Percentiles rank a stretch among this genome's conserved stretches.
Evolutionary conservation across 257 asterid genomes (phyloP).

Genomic region (Linaria vulgaris): DNA sequence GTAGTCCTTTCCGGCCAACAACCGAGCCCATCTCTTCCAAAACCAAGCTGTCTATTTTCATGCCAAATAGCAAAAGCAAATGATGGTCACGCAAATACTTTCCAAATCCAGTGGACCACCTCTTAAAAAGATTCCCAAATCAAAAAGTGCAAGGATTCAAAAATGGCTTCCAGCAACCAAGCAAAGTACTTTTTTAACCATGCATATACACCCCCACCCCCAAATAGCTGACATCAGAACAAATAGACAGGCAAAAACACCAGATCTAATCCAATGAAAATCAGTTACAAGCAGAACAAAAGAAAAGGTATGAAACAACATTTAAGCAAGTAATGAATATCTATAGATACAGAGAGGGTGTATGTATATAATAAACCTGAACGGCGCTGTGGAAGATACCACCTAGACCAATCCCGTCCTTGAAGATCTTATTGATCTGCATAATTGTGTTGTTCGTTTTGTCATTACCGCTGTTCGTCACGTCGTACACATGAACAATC

Average conservation of each 20-base stretch:
- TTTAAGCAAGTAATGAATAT: no score
- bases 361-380: no score
- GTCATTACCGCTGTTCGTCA: constrained; percentile 85
- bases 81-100: no score
- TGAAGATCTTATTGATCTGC: constrained; percentile 95
- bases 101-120: no score
- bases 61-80: no score
- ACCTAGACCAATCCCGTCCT: constrained; percentile 97
- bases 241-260: constrained; percentile 30
- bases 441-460: constrained; percentile 87
- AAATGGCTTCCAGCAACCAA: not conserved
- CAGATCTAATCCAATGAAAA: constrained; percentile 35
- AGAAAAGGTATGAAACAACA: no score
- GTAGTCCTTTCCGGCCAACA: no score
- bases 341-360: no score
- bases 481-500: constrained; percentile 80
- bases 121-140: not conserved
- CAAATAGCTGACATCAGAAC: not conserved
- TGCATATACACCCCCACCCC: not conserved
- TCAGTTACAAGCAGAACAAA: not conserved
- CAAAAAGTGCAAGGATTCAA: not conserved
- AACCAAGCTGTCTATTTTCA: no score
- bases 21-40: no score
- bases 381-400: constrained; percentile 99
- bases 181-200: not conserved